Evolutionary conservation across 176 grass and related monocot genomes (phyloP).

Genomic region (Zizania latifolia): DNA sequence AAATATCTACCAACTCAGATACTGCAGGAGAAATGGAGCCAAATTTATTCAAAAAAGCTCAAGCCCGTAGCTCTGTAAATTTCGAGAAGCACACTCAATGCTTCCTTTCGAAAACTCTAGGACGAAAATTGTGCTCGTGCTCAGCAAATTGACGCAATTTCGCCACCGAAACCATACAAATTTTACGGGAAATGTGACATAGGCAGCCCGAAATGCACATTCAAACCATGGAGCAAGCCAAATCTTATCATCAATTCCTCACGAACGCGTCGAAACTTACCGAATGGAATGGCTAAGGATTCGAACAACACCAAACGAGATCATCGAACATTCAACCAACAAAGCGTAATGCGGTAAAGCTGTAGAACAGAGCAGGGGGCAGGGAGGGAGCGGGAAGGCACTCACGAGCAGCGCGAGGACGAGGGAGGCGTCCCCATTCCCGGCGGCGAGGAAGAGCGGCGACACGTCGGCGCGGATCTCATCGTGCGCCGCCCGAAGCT

Average conservation of each 20-base stretch:
- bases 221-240: too few relatives aligned
- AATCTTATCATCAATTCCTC: too few relatives aligned
- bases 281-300: neutral
- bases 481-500: conserved; percentile 49
- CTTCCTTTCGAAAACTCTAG: neutral
- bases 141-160: neutral
- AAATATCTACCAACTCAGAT: neutral
- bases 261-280: too few relatives aligned
- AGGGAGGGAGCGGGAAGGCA: neutral
- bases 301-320: neutral
- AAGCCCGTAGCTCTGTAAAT: neutral
- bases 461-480: conserved; percentile 94
- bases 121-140: neutral
- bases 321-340: neutral
- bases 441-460: conserved; percentile 91
- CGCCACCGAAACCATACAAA: neutral
- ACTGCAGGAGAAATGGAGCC: neutral
- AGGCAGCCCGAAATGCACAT: neutral
- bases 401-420: conserved; percentile 74
- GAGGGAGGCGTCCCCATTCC: conserved; percentile 72
- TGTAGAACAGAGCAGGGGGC: neutral
- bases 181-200: neutral
- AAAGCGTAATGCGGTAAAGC: neutral
- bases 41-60: neutral
- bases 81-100: neutral